These are phyloP conservation scores for Nannochloropsis gaditana DNA, from an alignment of 108 stramenopile species.

Conservation along the genomic window DNA sequence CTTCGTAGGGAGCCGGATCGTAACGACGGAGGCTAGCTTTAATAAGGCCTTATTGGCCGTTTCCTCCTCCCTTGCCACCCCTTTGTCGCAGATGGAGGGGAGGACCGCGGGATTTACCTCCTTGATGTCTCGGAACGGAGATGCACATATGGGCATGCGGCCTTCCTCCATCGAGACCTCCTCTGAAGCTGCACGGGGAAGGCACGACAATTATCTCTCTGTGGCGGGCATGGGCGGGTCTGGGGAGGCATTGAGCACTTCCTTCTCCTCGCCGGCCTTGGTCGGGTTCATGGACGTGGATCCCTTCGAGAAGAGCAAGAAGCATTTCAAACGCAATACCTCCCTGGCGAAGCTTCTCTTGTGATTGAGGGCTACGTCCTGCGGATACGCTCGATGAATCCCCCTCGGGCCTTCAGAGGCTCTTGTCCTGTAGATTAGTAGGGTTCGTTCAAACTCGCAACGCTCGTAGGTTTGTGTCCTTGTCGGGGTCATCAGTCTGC, in stretches of 20 bases:
- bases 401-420: too few relatives aligned
- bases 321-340: slow-evolving; percentile 15
- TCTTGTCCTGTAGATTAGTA: too few relatives aligned
- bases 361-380: neutral
- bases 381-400: too few relatives aligned
- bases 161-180: neutral
- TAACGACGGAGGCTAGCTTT: slow-evolving; percentile 16
- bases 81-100: neutral
- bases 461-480: too few relatives aligned
- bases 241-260: neutral
- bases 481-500: too few relatives aligned
- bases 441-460: too few relatives aligned
- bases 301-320: slow-evolving; percentile 4
- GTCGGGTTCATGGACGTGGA: neutral
- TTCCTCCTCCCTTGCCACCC: slow-evolving; percentile 11
- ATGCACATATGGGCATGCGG: neutral
- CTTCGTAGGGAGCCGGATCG: slow-evolving; percentile 14
- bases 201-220: neutral
- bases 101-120: too few relatives aligned
- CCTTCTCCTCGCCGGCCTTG: slow-evolving; percentile 3
- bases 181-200: neutral
- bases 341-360: slow-evolving; percentile 3
- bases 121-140: too few relatives aligned
- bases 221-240: neutral
- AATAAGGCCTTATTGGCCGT: slow-evolving; percentile 8